Conservation (phyloP, 2,329 filamentous ascomycete species). For the Cytospora mali region DNA sequence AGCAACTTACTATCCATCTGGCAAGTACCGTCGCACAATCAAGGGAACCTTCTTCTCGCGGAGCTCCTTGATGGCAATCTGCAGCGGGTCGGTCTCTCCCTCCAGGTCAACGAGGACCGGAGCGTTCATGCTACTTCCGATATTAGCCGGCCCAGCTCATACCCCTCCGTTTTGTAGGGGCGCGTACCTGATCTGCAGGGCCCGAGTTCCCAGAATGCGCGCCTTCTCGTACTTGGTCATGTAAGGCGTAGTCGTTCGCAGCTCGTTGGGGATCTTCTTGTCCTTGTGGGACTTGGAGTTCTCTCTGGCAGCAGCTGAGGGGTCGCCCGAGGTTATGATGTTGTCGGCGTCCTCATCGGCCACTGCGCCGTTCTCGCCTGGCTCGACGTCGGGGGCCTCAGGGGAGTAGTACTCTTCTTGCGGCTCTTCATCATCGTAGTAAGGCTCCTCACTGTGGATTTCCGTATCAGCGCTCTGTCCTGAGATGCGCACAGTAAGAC, state of each 20-base stretch:
- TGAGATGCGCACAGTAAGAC: slow-evolving; percentile 27
- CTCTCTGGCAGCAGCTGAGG: slow-evolving; percentile 59
- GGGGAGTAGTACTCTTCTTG: slow-evolving; percentile 63
- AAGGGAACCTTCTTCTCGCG: slow-evolving; percentile 98
- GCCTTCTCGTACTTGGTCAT: slow-evolving; percentile 99
- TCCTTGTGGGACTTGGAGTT: slow-evolving; percentile 64
- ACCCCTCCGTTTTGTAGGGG: background rate
- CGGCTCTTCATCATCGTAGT: slow-evolving; percentile 71
- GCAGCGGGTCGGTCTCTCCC: slow-evolving; percentile 94
- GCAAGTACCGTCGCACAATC: slow-evolving; percentile 92
- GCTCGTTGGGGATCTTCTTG: slow-evolving; percentile 88
- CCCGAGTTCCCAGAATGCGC: slow-evolving; percentile 88
- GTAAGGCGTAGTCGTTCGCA: slow-evolving; percentile 92
- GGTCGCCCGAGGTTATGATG: slow-evolving; percentile 63
- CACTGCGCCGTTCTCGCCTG: slow-evolving; percentile 50
- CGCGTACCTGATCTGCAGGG: slow-evolving; percentile 81
- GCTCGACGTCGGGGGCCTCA: slow-evolving; percentile 51
- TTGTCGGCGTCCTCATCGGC: slow-evolving; percentile 61
- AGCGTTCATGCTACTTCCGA: slow-evolving; percentile 79
- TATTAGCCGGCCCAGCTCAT: slow-evolving; percentile 32
- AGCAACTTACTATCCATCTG: slow-evolving; percentile 86
- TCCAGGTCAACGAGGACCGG: slow-evolving; percentile 95
- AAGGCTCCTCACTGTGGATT: slow-evolving; percentile 63
- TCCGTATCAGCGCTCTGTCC: slow-evolving; percentile 36
- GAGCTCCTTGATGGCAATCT: slow-evolving; percentile 97